Evolutionary conservation across 2,329 filamentous ascomycete genomes (phyloP).

Genomic region (Simplicillium aogashimaense): DNA sequence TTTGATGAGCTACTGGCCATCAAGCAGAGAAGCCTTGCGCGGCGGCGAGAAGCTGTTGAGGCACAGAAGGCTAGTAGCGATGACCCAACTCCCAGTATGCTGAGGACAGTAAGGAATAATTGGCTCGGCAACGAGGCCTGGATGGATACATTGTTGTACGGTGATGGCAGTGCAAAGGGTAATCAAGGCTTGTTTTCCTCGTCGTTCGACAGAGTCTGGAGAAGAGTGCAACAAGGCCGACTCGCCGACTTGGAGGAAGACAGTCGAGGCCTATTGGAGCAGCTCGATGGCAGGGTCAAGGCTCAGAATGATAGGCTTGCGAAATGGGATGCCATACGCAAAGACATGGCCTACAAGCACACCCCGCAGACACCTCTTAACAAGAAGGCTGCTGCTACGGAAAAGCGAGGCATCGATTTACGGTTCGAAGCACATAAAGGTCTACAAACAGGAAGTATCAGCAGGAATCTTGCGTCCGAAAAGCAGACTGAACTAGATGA

Average conservation of each 20-base stretch:
- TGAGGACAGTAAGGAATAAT: conserved; percentile 55
- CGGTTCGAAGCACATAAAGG: conserved; percentile 42
- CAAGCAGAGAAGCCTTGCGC: conserved; percentile 50
- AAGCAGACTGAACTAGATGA: conserved; percentile 16
- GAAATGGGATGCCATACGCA: conserved; percentile 63
- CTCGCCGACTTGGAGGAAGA: conserved; percentile 45
- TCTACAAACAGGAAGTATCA: conserved; percentile 30
- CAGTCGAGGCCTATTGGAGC: conserved; percentile 49
- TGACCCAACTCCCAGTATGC: conserved; percentile 37
- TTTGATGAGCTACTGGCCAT: conserved; percentile 55
- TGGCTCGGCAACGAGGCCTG: conserved; percentile 73
- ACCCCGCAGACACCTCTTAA: conserved; percentile 13
- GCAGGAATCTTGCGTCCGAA: conserved; percentile 8
- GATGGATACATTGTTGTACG: conserved; percentile 60
- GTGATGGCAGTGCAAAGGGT: conserved; percentile 41
- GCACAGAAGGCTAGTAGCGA: conserved; percentile 19
- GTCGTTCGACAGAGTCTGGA: conserved; percentile 64
- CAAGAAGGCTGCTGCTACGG: conserved; percentile 11
- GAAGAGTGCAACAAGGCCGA: conserved; percentile 49
- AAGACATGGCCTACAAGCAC: conserved; percentile 30
- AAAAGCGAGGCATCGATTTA: conserved; percentile 37
- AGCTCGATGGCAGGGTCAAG: conserved; percentile 59
- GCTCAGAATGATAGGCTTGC: conserved; percentile 58
- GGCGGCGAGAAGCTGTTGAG: conserved; percentile 38
- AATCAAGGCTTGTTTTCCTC: conserved; percentile 55